A percentile compares a stretch with the other conserved stretches of the same genome.
These are phyloP conservation scores for Ceratocystis albifundus DNA, from an alignment of 2,329 filamentous ascomycete species.

Conservation along the genomic window DNA sequence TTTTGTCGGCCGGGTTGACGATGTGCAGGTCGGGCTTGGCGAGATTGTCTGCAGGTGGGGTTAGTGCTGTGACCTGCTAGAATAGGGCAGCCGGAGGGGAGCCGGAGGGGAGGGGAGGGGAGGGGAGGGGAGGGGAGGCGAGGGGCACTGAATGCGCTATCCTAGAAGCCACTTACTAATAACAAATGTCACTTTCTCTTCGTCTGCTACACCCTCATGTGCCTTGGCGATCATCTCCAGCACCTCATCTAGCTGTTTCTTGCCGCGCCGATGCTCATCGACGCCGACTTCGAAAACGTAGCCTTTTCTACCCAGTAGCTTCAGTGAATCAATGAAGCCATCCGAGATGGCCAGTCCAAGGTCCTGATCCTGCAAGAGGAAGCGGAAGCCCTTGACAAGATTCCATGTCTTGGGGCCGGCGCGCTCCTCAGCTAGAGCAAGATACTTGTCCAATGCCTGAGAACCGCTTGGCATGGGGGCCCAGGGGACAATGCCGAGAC, in stretches of 20 bases:
- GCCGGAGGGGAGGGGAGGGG: too few relatives aligned
- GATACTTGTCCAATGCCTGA: constrained; percentile 51
- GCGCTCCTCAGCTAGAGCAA: constrained; percentile 46
- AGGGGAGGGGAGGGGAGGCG: too few relatives aligned
- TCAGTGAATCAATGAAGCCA: constrained; percentile 54
- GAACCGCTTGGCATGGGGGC: constrained; percentile 63
- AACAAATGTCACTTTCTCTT: constrained; percentile 53
- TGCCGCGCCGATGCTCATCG: constrained; percentile 65
- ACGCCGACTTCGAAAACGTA: constrained; percentile 74
- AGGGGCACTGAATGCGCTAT: not conserved
- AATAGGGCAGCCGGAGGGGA: not conserved
- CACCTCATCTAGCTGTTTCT: constrained; percentile 60
- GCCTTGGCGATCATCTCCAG: constrained; percentile 58
- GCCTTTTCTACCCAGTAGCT: constrained; percentile 50
- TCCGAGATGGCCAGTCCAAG: constrained; percentile 51
- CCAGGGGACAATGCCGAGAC: constrained; percentile 68
- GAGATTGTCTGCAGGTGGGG: constrained; percentile 56
- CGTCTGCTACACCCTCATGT: constrained; percentile 48
- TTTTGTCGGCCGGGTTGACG: constrained; percentile 45
- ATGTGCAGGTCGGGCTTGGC: constrained; percentile 73
- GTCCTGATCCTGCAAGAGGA: constrained; percentile 68
- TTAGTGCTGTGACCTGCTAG: not conserved
- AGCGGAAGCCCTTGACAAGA: constrained; percentile 68
- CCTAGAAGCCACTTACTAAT: constrained; percentile 42
- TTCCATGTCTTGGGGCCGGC: constrained; percentile 52